Conservation (phyloP, 805 yeast species). For the Candida piceae region DNA sequence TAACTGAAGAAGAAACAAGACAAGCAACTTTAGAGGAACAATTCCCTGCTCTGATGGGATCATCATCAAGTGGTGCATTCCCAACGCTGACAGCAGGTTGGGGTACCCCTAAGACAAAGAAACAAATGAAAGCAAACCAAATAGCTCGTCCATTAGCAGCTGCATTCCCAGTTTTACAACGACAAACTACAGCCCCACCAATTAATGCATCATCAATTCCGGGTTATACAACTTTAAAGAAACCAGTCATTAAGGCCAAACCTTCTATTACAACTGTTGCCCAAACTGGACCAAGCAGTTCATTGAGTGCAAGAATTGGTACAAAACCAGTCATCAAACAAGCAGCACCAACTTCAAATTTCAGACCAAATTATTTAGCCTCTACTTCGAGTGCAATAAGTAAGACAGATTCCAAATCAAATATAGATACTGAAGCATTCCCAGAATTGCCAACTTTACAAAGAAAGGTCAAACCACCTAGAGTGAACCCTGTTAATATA, state of each 20-base stretch:
- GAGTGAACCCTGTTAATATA: constrained; percentile 48
- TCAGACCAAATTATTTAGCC: constrained; percentile 11
- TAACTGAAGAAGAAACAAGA: constrained; percentile 23
- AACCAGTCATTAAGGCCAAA: constrained; percentile 1
- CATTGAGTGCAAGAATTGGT: no score
- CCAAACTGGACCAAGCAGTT: no score
- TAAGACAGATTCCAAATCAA: constrained; percentile 1
- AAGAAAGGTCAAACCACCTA: constrained; percentile 45
- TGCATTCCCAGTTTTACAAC: constrained; percentile 12
- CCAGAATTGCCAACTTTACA: constrained; percentile 36
- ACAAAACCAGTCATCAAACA: no score
- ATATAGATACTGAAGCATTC: constrained; percentile 20
- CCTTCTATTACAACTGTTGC: constrained; percentile 30
- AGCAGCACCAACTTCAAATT: no score
- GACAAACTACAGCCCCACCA: constrained; percentile 4
- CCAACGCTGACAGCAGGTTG: constrained; percentile 5
- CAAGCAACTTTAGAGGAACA: constrained; percentile 29
- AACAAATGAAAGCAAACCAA: neutral
- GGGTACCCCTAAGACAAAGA: constrained; percentile 4
- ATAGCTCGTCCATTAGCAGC: neutral
- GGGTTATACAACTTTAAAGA: constrained; percentile 6
- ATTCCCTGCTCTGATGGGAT: constrained; percentile 46
- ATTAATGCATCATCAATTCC: constrained; percentile 13
- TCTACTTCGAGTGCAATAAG: neutral
- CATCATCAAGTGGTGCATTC: constrained; percentile 6